phyloP scores from a whole-genome alignment of 805 yeast species.

The Candida schatavii region DNA sequence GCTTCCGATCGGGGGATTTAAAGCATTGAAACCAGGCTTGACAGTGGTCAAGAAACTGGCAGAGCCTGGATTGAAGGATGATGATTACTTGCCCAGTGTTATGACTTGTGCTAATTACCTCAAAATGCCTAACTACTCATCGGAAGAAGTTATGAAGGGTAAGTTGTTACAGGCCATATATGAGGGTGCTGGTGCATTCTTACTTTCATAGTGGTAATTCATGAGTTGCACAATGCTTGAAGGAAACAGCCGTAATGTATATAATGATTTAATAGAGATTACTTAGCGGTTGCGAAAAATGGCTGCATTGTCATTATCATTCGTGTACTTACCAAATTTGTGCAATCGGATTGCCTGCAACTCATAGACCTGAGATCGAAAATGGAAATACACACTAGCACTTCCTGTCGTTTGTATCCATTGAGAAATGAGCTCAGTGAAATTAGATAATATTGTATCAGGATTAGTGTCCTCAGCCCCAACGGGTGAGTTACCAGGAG shows the following conservation, averaged over 20 bases:
- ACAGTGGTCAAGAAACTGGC: slow-evolving; percentile 83
- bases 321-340: no score
- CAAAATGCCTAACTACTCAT: slow-evolving; percentile 80
- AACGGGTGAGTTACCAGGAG: slow-evolving; percentile 35
- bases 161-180: slow-evolving; percentile 67
- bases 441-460: slow-evolving; percentile 24
- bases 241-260: no score
- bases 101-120: slow-evolving; percentile 98
- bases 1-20: slow-evolving; percentile 92
- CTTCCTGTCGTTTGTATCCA: no score
- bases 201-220: slow-evolving; percentile 65
- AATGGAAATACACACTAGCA: no score
- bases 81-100: slow-evolving; percentile 89
- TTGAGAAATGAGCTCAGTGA: slow-evolving; percentile 5
- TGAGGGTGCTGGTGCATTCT: slow-evolving; percentile 88
- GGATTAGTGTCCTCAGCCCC: slow-evolving; percentile 35
- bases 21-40: slow-evolving; percentile 71
- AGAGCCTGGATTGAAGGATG: slow-evolving; percentile 67
- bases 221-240: no score
- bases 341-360: no score
- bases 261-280: no score
- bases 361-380: no score
- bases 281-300: no score
- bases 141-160: slow-evolving; percentile 54
- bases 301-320: neutral